Conservation (phyloP, 306 rosid species). For the Medicago lupulina region DNA sequence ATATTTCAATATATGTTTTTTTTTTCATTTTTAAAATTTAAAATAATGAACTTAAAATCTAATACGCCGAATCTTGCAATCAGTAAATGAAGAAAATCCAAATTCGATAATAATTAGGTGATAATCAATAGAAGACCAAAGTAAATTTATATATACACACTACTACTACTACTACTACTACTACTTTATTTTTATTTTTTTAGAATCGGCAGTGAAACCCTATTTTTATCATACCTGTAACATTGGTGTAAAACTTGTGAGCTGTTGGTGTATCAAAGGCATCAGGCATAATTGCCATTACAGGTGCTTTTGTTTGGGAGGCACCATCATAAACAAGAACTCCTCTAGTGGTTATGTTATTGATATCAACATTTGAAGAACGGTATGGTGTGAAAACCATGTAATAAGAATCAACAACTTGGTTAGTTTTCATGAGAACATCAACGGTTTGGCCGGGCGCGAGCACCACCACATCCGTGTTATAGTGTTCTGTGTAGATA, state of each 20-base stretch:
- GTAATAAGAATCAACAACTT: conserved; percentile 56
- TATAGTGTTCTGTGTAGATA: conserved; percentile 52
- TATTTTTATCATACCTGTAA: conserved; percentile 37
- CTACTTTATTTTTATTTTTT: too few species aligned
- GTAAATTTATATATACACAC: too few species aligned
- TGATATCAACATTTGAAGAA: neutral
- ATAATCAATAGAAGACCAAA: too few species aligned
- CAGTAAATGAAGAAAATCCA: too few species aligned
- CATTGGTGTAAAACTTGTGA: conserved; percentile 54
- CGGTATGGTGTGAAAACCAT: conserved; percentile 51
- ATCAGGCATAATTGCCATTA: conserved; percentile 56
- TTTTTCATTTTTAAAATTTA: too few species aligned
- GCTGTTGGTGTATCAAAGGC: conserved; percentile 53
- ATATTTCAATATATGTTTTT: too few species aligned
- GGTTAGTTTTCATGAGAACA: conserved; percentile 55
- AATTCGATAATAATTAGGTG: too few species aligned
- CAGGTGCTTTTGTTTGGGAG: conserved; percentile 20
- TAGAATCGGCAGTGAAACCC: too few species aligned
- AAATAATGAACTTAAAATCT: too few species aligned
- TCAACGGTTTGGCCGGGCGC: conserved; percentile 75
- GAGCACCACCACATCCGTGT: conserved; percentile 49
- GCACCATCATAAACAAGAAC: conserved; percentile 48
- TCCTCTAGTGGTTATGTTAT: conserved; percentile 50
- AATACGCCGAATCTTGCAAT: too few species aligned
- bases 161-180: too few species aligned